Evolutionary conservation across 108 stramenopile species (phyloP).

Genomic region (Ochromonas danica): DNA sequence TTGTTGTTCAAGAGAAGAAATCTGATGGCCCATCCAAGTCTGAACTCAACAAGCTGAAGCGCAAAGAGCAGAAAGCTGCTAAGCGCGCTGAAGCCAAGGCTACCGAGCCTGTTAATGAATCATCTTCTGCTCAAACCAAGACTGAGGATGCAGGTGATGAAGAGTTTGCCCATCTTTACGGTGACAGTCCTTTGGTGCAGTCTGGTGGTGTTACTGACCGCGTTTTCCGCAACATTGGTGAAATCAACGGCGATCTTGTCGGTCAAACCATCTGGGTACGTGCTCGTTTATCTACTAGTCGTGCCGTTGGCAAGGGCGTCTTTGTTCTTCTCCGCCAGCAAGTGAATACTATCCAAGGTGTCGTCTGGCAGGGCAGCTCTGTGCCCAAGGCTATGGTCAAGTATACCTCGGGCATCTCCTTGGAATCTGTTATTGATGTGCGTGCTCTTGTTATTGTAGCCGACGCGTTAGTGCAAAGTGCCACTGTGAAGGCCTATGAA

Average conservation of each 20-base stretch:
- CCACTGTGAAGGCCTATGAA: constrained; percentile 89
- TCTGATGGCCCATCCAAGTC: constrained; percentile 61
- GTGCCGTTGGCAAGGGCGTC: constrained; percentile 85
- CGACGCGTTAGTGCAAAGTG: constrained; percentile 73
- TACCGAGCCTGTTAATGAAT: constrained; percentile 34
- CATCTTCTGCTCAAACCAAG: neutral
- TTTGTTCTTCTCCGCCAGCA: constrained; percentile 89
- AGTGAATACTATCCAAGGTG: constrained; percentile 86
- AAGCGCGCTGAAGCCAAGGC: constrained; percentile 76
- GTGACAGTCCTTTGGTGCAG: constrained; percentile 79
- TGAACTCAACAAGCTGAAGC: constrained; percentile 48
- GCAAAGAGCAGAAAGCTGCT: constrained; percentile 67
- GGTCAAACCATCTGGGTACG: constrained; percentile 78
- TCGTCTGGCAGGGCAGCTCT: constrained; percentile 56
- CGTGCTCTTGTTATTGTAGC: constrained; percentile 73
- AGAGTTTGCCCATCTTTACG: constrained; percentile 74
- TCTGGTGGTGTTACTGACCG: constrained; percentile 58
- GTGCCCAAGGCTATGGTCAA: constrained; percentile 86
- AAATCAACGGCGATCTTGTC: constrained; percentile 68
- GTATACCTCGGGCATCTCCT: constrained; percentile 76
- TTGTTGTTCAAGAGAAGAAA: constrained; percentile 25
- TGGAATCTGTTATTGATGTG: constrained; percentile 92
- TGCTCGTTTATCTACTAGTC: constrained; percentile 74
- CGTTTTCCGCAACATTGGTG: constrained; percentile 45
- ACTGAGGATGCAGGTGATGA: constrained; percentile 54